These are phyloP conservation scores for Populus hybrid DNA, from an alignment of 441 rosid species.

Conservation along the genomic window DNA sequence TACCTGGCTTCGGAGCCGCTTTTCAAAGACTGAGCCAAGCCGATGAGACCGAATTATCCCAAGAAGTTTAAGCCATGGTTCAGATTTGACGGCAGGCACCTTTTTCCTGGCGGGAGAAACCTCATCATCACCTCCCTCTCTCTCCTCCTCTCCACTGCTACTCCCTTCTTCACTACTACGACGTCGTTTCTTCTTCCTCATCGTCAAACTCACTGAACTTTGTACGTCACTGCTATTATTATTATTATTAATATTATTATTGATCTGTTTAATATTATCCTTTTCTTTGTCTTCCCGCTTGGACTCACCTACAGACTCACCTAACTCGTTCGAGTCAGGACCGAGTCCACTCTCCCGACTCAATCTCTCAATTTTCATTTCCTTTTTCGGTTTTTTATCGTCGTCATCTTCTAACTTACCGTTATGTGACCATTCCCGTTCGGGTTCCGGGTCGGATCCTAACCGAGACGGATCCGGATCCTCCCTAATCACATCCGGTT, in stretches of 20 bases:
- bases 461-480: slow-evolving; percentile 22
- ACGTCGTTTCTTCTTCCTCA: slow-evolving; percentile 33
- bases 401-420: slow-evolving; percentile 22
- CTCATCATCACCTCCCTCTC: slow-evolving; percentile 37
- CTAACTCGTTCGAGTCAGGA: slow-evolving; percentile 26
- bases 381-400: slow-evolving; percentile 1
- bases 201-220: slow-evolving; percentile 43
- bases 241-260: slow-evolving; percentile 19
- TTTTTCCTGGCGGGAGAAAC: slow-evolving; percentile 48
- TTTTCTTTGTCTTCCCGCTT: slow-evolving; percentile 31
- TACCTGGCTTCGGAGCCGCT: slow-evolving; percentile 59
- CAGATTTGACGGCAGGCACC: slow-evolving; percentile 37
- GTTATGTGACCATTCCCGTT: slow-evolving; percentile 31
- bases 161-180: slow-evolving; percentile 16
- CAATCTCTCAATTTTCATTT: slow-evolving; percentile 4
- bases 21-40: slow-evolving; percentile 47
- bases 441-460: slow-evolving; percentile 19
- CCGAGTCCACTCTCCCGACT: slow-evolving; percentile 16
- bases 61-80: slow-evolving; percentile 32
- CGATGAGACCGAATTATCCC: slow-evolving; percentile 39
- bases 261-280: background rate
- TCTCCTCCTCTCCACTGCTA: slow-evolving; percentile 47
- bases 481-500: slow-evolving; percentile 12
- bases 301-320: slow-evolving; percentile 33
- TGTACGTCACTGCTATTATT: slow-evolving; percentile 45